Evolutionary conservation across 805 yeast species (phyloP).

Genomic region (Wickerhamiella musiphila): DNA sequence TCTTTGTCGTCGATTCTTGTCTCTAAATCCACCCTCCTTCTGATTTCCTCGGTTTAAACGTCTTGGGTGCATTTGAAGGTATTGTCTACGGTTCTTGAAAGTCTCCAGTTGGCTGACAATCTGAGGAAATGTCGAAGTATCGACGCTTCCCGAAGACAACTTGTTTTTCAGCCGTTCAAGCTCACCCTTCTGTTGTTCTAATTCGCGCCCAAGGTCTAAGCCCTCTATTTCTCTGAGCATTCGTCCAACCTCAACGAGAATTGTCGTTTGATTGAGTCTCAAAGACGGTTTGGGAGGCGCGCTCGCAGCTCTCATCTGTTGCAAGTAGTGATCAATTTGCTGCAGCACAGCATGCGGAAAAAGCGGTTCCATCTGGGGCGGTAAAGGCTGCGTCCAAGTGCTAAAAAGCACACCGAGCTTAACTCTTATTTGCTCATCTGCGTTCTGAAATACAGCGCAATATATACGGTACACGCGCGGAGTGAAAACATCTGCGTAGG

Average conservation of each 20-base stretch:
- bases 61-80: constrained; percentile 1
- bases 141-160: constrained; percentile 17
- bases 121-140: constrained; percentile 15
- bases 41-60: no score
- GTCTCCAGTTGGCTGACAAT: constrained; percentile 19
- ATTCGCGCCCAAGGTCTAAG: constrained; percentile 12
- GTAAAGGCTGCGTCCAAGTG: constrained; percentile 65
- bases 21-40: no score
- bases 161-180: constrained; percentile 17
- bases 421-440: constrained; percentile 54
- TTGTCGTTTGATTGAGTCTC: constrained; percentile 13
- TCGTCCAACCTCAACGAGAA: constrained; percentile 19
- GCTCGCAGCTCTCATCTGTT: constrained; percentile 1
- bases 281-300: neutral
- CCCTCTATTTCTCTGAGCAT: constrained; percentile 7
- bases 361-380: constrained; percentile 45
- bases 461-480: constrained; percentile 51
- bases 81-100: constrained; percentile 4
- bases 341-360: constrained; percentile 56
- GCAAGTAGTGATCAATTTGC: constrained; percentile 55
- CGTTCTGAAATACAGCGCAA: constrained; percentile 61
- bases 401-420: constrained; percentile 63
- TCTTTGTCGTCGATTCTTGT: no score
- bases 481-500: constrained; percentile 69
- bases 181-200: constrained; percentile 17